These are phyloP conservation scores for Podaxis sp. DNA, from an alignment of 768 basidiomycete species.

Conservation along the genomic window DNA sequence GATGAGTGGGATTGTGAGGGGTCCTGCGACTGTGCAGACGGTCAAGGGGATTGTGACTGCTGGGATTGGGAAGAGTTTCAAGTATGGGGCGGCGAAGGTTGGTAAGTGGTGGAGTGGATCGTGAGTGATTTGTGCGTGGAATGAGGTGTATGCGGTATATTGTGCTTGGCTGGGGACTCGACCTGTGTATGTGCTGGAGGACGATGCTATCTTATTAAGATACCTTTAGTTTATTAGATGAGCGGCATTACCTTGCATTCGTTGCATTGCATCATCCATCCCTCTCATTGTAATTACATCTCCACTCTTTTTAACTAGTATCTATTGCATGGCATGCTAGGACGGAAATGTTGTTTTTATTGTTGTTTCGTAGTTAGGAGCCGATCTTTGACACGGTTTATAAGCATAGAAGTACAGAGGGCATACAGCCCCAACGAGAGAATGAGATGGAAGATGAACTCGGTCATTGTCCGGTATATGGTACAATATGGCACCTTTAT, in stretches of 20 bases:
- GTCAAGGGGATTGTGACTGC: constrained; percentile 85
- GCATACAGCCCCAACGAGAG: neutral
- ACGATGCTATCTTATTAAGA: neutral
- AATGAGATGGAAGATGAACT: neutral
- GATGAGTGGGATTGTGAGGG: constrained; percentile 72
- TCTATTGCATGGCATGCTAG: constrained; percentile 5
- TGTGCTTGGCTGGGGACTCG: too few relatives aligned
- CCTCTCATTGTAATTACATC: constrained; percentile 14
- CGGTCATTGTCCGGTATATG: constrained; percentile 15
- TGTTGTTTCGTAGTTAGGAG: neutral
- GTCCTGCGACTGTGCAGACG: constrained; percentile 81
- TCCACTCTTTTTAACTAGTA: constrained; percentile 8
- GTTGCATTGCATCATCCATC: neutral
- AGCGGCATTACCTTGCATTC: neutral
- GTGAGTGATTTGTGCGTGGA: constrained; percentile 14
- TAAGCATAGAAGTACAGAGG: neutral
- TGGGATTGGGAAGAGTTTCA: constrained; percentile 73
- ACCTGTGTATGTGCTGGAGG: neutral
- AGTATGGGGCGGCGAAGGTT: constrained; percentile 75
- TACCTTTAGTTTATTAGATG: constrained; percentile 6
- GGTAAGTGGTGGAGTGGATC: constrained; percentile 76
- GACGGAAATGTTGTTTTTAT: constrained; percentile 9
- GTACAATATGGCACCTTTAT: constrained; percentile 19
- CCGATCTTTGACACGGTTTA: neutral
- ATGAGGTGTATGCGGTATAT: neutral